Evolutionary conservation across 345 rosid genomes (phyloP).

Genomic region (Arabidopsis suecica): DNA sequence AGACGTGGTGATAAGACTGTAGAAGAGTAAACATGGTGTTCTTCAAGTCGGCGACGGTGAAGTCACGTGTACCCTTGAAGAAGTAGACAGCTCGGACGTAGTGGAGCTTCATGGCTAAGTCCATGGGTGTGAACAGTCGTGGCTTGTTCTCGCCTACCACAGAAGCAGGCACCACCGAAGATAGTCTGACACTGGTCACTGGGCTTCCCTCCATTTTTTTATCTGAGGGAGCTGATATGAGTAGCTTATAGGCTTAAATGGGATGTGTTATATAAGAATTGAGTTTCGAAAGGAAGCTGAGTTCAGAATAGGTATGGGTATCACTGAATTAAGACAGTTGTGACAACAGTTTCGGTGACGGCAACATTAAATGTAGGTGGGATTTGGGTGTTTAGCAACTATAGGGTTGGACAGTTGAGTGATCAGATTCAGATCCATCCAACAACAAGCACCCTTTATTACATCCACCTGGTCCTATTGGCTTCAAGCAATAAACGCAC

Average conservation of each 20-base stretch:
- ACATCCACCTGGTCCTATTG: slow-evolving; percentile 12
- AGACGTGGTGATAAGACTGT: slow-evolving; percentile 46
- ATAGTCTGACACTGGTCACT: slow-evolving; percentile 51
- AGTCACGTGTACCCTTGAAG: slow-evolving; percentile 46
- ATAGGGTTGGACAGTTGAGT: slow-evolving; percentile 12
- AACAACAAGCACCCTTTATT: slow-evolving; percentile 37
- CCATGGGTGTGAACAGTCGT: slow-evolving; percentile 54
- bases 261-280: slow-evolving; percentile 23
- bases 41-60: slow-evolving; percentile 55
- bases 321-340: slow-evolving; percentile 15
- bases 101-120: slow-evolving; percentile 82
- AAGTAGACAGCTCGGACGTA: slow-evolving; percentile 69
- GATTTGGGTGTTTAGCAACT: background rate
- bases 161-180: slow-evolving; percentile 68
- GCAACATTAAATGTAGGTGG: slow-evolving; percentile 5
- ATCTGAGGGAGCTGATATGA: background rate
- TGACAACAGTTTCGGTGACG: slow-evolving; percentile 21
- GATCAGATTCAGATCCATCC: slow-evolving; percentile 23
- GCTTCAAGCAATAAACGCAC: slow-evolving; percentile 11
- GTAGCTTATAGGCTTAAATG: background rate
- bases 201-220: slow-evolving; percentile 33
- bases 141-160: slow-evolving; percentile 52
- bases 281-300: background rate
- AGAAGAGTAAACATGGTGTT: slow-evolving; percentile 53
- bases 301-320: background rate